Conservation (phyloP, 805 yeast genomes). For the Candida silvatica region DNA sequence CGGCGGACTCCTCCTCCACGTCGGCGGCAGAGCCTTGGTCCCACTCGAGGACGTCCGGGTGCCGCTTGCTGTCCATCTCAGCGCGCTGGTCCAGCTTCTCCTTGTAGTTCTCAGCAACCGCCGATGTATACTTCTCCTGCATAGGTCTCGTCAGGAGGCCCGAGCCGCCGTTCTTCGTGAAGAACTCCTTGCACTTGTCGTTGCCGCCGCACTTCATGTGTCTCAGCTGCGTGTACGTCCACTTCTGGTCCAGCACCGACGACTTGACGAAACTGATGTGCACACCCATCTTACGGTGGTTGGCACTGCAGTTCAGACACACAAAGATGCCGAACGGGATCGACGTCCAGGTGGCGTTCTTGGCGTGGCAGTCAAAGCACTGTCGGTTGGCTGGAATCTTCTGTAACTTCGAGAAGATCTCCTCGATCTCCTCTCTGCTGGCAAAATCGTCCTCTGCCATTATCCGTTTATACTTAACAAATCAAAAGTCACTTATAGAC, state of each 20-base stretch:
- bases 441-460: constrained; percentile 40
- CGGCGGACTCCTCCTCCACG: constrained; percentile 47
- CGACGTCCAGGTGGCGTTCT: constrained; percentile 98
- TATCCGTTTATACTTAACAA: no score
- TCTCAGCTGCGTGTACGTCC: constrained; percentile 87
- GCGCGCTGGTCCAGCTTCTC: constrained; percentile 69
- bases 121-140: constrained; percentile 69
- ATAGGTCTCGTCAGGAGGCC: constrained; percentile 60
- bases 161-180: constrained; percentile 79
- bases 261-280: constrained; percentile 94
- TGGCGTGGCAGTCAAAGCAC: constrained; percentile 91
- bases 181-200: constrained; percentile 74
- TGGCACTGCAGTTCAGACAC: constrained; percentile 92
- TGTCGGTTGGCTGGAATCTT: constrained; percentile 63
- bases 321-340: constrained; percentile 90
- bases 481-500: no score
- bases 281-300: constrained; percentile 92
- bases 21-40: constrained; percentile 33
- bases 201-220: constrained; percentile 94
- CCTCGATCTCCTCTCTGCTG: constrained; percentile 58
- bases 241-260: constrained; percentile 74
- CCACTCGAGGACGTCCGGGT: constrained; percentile 68
- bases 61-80: constrained; percentile 52
- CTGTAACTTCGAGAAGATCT: constrained; percentile 55
- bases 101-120: constrained; percentile 73